phyloP scores from a whole-genome alignment of 768 basidiomycete species.

The Hygrocybe coccinea region DNA sequence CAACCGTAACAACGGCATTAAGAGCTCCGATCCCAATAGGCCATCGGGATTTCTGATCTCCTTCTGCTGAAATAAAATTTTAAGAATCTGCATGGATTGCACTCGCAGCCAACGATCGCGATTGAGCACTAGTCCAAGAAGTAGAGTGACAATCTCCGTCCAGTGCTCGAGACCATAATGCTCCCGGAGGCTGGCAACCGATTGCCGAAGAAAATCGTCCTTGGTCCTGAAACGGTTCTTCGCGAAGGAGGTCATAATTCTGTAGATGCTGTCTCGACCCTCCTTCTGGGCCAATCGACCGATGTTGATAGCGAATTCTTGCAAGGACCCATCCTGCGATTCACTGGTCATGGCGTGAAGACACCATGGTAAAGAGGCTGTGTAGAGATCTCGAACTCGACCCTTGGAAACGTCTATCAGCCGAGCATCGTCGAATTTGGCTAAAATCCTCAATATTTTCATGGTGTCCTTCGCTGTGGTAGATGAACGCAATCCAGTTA shows the following conservation, averaged over 20 bases:
- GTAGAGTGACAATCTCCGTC: constrained; percentile 75
- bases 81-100: constrained; percentile 82
- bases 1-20: constrained; percentile 86
- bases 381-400: constrained; percentile 78
- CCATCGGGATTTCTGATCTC: constrained; percentile 73
- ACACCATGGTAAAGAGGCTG: constrained; percentile 83
- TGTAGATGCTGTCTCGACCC: constrained; percentile 70
- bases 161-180: constrained; percentile 73
- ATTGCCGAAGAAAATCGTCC: constrained; percentile 91
- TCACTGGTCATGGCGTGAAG: constrained; percentile 72
- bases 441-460: constrained; percentile 57
- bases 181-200: constrained; percentile 78
- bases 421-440: constrained; percentile 53
- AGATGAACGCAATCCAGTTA: constrained; percentile 78
- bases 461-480: constrained; percentile 63
- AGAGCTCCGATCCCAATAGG: constrained; percentile 73
- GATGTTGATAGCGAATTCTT: constrained; percentile 69
- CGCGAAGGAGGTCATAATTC: constrained; percentile 86
- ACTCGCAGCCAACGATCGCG: constrained; percentile 74
- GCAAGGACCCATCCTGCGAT: constrained; percentile 51
- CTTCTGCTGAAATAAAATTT: constrained; percentile 81
- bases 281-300: constrained; percentile 66
- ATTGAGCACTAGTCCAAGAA: constrained; percentile 86
- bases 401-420: constrained; percentile 68
- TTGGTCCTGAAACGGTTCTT: constrained; percentile 84